phyloP scores from a whole-genome alignment of 495 filamentous ascomycete genomes.

The Podospora pseudopauciseta region DNA sequence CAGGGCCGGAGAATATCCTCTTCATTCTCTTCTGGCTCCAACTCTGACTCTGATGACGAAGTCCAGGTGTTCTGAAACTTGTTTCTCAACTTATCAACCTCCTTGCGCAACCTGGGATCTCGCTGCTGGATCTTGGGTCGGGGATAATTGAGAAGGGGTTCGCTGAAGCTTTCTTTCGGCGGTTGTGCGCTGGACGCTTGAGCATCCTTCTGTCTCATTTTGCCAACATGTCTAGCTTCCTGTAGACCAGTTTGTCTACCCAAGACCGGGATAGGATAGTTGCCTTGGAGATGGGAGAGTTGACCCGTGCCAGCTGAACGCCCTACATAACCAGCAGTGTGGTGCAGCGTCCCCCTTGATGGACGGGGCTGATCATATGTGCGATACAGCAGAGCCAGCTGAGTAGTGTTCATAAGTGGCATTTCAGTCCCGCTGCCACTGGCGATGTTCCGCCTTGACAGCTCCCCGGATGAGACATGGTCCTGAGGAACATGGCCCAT shows the following conservation, averaged over 20 bases:
- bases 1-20: background rate
- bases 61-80: background rate
- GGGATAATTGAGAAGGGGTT: background rate
- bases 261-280: too few species aligned
- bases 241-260: too few species aligned
- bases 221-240: too few species aligned
- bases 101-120: background rate
- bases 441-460: background rate
- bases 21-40: background rate
- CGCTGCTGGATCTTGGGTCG: background rate
- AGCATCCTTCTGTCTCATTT: background rate
- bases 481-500: background rate
- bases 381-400: background rate
- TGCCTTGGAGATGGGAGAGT: too few species aligned
- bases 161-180: background rate
- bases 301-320: too few species aligned
- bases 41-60: background rate
- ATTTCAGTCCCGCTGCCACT: background rate
- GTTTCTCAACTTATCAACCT: background rate
- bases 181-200: background rate
- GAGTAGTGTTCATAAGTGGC: background rate
- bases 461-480: background rate
- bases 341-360: background rate
- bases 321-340: background rate
- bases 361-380: background rate